Percentiles rank a stretch among this genome's conserved stretches.
These are phyloP conservation scores for Elongisporangium prolatum DNA, from an alignment of 352 stramenopile genomes.

Conservation along the genomic window DNA sequence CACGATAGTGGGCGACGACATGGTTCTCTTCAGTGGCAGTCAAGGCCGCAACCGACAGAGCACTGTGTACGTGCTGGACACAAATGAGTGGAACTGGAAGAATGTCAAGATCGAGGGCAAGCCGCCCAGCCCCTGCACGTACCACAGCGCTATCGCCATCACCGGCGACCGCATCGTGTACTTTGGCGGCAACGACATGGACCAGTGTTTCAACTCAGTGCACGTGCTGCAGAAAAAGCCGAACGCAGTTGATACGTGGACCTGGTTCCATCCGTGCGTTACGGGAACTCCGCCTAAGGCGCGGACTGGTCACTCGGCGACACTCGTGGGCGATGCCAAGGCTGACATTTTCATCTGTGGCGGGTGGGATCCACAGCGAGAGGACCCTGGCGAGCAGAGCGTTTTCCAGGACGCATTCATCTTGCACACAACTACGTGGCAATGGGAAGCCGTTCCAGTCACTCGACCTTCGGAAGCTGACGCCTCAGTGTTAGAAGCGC, in stretches of 20 bases:
- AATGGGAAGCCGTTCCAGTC: slow-evolving; percentile 74
- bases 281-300: slow-evolving; percentile 64
- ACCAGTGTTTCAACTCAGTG: slow-evolving; percentile 89
- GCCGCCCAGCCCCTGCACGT: slow-evolving; percentile 84
- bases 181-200: slow-evolving; percentile 92
- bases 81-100: slow-evolving; percentile 88
- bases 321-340: slow-evolving; percentile 79
- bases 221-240: slow-evolving; percentile 82
- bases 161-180: slow-evolving; percentile 76
- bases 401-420: slow-evolving; percentile 90
- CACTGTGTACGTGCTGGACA: slow-evolving; percentile 74
- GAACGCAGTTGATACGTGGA: slow-evolving; percentile 40
- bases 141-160: slow-evolving; percentile 82
- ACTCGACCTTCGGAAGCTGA: slow-evolving; percentile 13
- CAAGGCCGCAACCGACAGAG: slow-evolving; percentile 66
- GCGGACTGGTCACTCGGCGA: slow-evolving; percentile 88
- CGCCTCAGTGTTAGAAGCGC: slow-evolving; percentile 5
- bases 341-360: slow-evolving; percentile 83
- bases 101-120: slow-evolving; percentile 84
- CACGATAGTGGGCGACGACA: slow-evolving; percentile 65
- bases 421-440: slow-evolving; percentile 89
- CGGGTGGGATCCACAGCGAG: slow-evolving; percentile 90
- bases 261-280: slow-evolving; percentile 86
- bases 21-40: slow-evolving; percentile 79
- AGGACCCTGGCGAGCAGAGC: slow-evolving; percentile 30